Evolutionary conservation across 768 basidiomycete genomes (phyloP).

Genomic region (Serpula lacrymans): DNA sequence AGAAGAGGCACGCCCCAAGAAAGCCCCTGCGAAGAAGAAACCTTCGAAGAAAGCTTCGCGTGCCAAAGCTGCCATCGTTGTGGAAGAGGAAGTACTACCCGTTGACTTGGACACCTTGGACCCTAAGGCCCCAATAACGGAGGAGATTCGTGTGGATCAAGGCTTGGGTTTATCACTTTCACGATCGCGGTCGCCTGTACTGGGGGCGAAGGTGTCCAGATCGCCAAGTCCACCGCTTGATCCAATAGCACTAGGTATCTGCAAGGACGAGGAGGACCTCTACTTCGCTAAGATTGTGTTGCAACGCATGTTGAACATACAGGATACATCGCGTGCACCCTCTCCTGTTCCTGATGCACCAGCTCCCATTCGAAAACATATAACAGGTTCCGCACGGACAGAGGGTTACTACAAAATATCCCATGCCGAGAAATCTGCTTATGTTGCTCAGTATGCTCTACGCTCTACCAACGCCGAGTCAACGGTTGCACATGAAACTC

Average conservation of each 20-base stretch:
- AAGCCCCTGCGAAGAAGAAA: conserved; percentile 31
- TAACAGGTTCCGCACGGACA: conserved; percentile 85
- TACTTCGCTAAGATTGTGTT: conserved; percentile 72
- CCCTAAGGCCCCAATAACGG: conserved; percentile 47
- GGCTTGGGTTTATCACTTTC: conserved; percentile 43
- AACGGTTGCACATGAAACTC: conserved; percentile 37
- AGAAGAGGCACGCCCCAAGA: conserved; percentile 23
- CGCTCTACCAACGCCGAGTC: conserved; percentile 48
- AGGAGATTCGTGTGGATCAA: conserved; percentile 47
- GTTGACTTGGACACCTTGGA: conserved; percentile 46
- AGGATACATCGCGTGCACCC: conserved; percentile 20
- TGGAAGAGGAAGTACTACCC: conserved; percentile 51
- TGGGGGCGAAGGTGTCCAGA: conserved; percentile 32
- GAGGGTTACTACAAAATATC: conserved; percentile 97
- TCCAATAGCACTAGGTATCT: conserved; percentile 53
- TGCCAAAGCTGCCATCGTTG: conserved; percentile 28
- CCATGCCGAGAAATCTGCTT: conserved; percentile 85
- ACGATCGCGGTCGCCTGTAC: conserved; percentile 51
- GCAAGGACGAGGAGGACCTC: conserved; percentile 86
- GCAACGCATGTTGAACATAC: conserved; percentile 18
- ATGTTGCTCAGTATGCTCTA: conserved; percentile 84
- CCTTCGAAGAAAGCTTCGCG: conserved; percentile 25
- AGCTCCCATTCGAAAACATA: conserved; percentile 66
- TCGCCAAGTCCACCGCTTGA: conserved; percentile 50
- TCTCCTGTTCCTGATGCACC: conserved; percentile 39